Base-by-base conservation (phyloP, 1,284 basidiomycete genomes). In the Moesziomyces sp. region DNA sequence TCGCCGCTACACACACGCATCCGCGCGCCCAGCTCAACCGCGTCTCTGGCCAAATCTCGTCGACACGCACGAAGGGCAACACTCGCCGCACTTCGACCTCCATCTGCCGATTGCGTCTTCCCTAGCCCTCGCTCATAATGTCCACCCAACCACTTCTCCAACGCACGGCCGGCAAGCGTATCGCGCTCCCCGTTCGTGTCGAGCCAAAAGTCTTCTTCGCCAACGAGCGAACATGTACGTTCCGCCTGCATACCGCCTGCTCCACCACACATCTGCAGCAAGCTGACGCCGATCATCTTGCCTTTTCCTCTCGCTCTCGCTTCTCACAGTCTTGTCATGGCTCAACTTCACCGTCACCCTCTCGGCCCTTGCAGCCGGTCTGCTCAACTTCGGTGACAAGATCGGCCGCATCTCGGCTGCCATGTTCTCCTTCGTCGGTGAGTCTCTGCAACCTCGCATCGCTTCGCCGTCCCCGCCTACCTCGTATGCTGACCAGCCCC, bases 101-200 rank as follows among this genome's bases (percentile, higher is more conserved):
- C 23, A 47, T 23, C 18, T 28, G 1, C 6, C 8, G 26, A 28
- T 8, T 28, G 5, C 26, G 8, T 7, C 26, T 1, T 28, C 26
- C 26, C 26, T 28, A 5, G 26, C 26, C 26, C 6, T 28, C 26
- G 26, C 26, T 30, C 52, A 69, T 38, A 65, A 97, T 97, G 97
- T 99, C 96, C 19, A 97, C 94, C 58, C 97, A 98, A 85, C 97
- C 97, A 21, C 89, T 99, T 49, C 91, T 99, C 49, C 96, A 99
- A 86, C 91, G 97, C 65, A 97, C 95, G 18, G 93, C 94, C 3
- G 81, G 81, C 51, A 84, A 84, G 80, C 75, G 82, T 49, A 84
- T 84, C 45, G 82, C 82, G 35, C 77, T 84, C 24, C 82, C 82
- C 28, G 82, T 84, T 30, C 78, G 82, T 26, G 82, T 84, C 19